Evolutionary conservation across 306 rosid genomes (phyloP).

Genomic region (Inga oerstediana): DNA sequence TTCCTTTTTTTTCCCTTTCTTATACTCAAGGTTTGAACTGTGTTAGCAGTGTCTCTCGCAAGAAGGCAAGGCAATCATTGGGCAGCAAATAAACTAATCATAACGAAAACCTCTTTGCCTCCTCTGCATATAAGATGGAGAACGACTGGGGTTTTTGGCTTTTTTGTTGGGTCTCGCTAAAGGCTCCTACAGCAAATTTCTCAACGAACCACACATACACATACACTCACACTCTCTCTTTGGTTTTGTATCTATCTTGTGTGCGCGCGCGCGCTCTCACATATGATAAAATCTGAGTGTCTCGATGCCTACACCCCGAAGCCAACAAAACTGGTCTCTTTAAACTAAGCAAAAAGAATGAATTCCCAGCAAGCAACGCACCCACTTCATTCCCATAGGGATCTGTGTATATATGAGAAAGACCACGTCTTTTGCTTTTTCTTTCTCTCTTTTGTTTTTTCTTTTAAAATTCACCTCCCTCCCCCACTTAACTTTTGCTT

Average conservation of each 20-base stretch:
- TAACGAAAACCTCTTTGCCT: slow-evolving; percentile 37
- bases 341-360: slow-evolving; percentile 87
- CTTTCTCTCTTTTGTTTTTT: background rate
- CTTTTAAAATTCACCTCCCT: background rate
- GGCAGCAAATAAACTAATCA: slow-evolving; percentile 55
- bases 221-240: background rate
- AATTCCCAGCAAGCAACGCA: slow-evolving; percentile 58
- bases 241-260: background rate
- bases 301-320: slow-evolving; percentile 28
- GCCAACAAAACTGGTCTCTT: slow-evolving; percentile 63
- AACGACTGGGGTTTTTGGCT: slow-evolving; percentile 10
- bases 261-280: too few species aligned
- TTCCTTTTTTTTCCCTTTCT: background rate
- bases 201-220: slow-evolving; percentile 36
- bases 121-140: slow-evolving; percentile 3
- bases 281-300: slow-evolving; percentile 12
- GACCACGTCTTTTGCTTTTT: slow-evolving; percentile 54
- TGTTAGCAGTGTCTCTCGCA: slow-evolving; percentile 25
- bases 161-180: slow-evolving; percentile 44
- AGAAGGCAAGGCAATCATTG: slow-evolving; percentile 65
- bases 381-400: slow-evolving; percentile 91
- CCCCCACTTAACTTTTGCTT: slow-evolving; percentile 15
- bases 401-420: slow-evolving; percentile 79
- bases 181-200: slow-evolving; percentile 29
- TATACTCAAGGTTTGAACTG: slow-evolving; percentile 33